Evolutionary conservation across 768 basidiomycete species (phyloP), one percentile per base, ranked within the genome.

Genomic region (Calocybe gangraenosa): DNA sequence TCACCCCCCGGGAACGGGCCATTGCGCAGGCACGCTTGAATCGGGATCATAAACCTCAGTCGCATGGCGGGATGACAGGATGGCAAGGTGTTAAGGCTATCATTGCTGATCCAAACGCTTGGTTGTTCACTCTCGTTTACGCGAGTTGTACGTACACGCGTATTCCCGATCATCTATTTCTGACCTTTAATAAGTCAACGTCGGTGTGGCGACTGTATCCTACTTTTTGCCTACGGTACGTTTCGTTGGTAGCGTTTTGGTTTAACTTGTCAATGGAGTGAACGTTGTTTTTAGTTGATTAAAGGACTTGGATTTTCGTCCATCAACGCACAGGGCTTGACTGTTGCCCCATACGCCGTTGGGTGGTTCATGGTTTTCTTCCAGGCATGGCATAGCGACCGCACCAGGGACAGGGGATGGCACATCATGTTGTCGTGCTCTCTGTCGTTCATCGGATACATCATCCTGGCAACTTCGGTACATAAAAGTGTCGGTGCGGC

Each of bases 21-120:
- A 81, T 81, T 34, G 77, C 78, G 2, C 75, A 78, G 57, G 76
- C 77, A n/a, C 66, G 77, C 8, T 55, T 81, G 14, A 73, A 77
- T 42, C 62, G 71, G 13, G 76, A 79, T 52, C 78, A 81, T 43
- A 76, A 68, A 47, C 78, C 78, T 14, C 71, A 71, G 37, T 78
- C 76, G 2, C 78, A 79, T 55, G 78, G 78, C 21, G 78, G 77
- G 15, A 75, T 77, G 75, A 69, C 60, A 15, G 78, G 76, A 14
- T 78, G 74, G 77, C 57, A 71, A 49, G 77, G 76, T 5, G 71
- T 81, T 58, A 76, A 75, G 44, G 72, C 70, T n/a, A 57, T 81
- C 37, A 55, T 78, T 28, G 54, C 63, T 6, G 78, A 81, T 57
- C 25, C 64, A 10, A 73, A 78, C 56, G 67, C 78, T 9, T 80